Conservation (phyloP, 352 stramenopile species). For the Globisporangium acanthophoron region DNA sequence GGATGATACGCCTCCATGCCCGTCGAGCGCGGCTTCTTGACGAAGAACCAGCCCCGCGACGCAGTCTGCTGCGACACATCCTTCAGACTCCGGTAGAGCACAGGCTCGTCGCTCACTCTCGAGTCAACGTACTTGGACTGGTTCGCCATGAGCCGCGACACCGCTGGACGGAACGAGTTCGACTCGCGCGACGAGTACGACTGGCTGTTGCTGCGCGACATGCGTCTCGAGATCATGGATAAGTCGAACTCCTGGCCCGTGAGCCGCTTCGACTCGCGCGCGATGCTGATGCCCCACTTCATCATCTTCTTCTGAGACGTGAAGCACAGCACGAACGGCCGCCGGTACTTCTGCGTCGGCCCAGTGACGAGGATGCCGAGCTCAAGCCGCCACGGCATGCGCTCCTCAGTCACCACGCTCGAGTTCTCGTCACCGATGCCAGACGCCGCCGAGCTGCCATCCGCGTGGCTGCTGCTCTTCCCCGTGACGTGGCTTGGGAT, state of each 20-base stretch:
- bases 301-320: constrained; percentile 77
- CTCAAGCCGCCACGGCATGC: constrained; percentile 74
- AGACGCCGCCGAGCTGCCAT: constrained; percentile 58
- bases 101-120: constrained; percentile 35
- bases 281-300: constrained; percentile 79
- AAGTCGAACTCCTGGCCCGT: constrained; percentile 80
- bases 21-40: constrained; percentile 61
- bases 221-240: constrained; percentile 55
- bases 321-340: constrained; percentile 78
- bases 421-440: constrained; percentile 15
- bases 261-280: constrained; percentile 72
- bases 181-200: constrained; percentile 52
- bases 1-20: constrained; percentile 78
- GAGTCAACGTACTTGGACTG: constrained; percentile 71
- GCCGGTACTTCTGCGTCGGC: constrained; percentile 58
- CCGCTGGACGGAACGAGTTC: constrained; percentile 43
- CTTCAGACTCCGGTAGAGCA: constrained; percentile 69
- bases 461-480: constrained; percentile 26
- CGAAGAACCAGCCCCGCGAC: constrained; percentile 78
- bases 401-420: constrained; percentile 26
- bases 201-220: constrained; percentile 64
- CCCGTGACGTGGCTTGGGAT: constrained; percentile 57
- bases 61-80: constrained; percentile 64
- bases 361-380: constrained; percentile 60
- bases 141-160: constrained; percentile 76